Base-by-base conservation (phyloP, 2,329 filamentous ascomycete genomes). In the Fusarium fujikuroi region DNA sequence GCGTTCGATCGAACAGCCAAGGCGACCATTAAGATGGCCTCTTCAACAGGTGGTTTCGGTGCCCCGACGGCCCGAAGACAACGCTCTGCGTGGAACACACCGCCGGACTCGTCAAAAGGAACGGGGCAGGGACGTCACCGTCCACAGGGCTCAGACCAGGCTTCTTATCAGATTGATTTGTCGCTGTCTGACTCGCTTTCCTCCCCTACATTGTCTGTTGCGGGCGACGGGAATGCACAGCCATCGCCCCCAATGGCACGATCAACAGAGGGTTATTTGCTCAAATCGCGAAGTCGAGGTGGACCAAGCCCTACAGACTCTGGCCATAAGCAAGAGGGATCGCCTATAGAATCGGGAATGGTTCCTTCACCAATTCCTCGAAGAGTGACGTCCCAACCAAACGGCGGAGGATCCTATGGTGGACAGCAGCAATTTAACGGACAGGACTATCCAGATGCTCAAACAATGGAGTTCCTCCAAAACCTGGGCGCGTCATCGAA, bases 1-100 rank as follows among this genome's bases (percentile, higher is more conserved):
- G 95, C 96, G 2, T 98, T 98, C 80, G 94, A 97, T 77, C 90
- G 95, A 43, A 98, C 97, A 85, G 95, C 94, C 77, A 97, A 96
- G 84, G 95, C 95, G 15, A 98, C 95, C 0, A 93, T 98, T 56
- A 94, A 95, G 79, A 98, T 98, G 95, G 95, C 93, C 75, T 92
- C 95, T 80, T 93, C 92, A 4, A 95, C 92, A 2, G 95, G 93
- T 23, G 94, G 94, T 1, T 97, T 97, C 73, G 93, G 93, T 16
- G 66, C 77, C 66, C 70, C 80, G 61, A 62, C 66, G 19, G 72
- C 79, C 25, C 72, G 74, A 44, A 72, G 79, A 56, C 66, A 79
- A 50, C 79, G 75, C 8, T 78, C 75, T 18, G 76, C 74, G 18
- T 83, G 82, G 79, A 73, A 78, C 36, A 72, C 76, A 19, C 72